A percentile compares a stretch with the other conserved stretches of the same genome.
These are phyloP conservation scores for Phytopythium vexans DNA, from an alignment of 352 stramenopile genomes.

Conservation along the genomic window DNA sequence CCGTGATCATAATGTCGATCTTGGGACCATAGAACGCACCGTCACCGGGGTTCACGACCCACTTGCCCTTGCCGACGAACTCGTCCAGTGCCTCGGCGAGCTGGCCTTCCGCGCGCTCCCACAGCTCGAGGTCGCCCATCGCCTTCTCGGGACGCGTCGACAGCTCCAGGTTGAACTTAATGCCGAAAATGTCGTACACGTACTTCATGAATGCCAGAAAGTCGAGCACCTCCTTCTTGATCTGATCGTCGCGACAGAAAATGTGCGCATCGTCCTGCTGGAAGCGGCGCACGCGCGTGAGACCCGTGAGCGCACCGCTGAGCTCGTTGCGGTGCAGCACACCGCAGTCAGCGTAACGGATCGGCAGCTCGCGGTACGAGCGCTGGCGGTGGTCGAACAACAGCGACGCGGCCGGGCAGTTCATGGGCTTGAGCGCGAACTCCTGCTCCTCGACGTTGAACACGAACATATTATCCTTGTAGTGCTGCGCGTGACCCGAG, in stretches of 20 bases:
- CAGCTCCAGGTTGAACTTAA: slow-evolving; percentile 97
- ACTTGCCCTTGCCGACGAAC: slow-evolving; percentile 94
- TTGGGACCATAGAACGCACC: slow-evolving; percentile 99
- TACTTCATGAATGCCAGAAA: slow-evolving; percentile 97
- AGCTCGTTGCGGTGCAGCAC: slow-evolving; percentile 97
- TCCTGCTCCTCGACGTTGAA: slow-evolving; percentile 96
- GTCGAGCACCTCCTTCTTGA: slow-evolving; percentile 83
- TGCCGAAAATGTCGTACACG: slow-evolving; percentile 98
- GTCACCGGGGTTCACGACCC: slow-evolving; percentile 96
- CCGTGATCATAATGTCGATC: slow-evolving; percentile 98
- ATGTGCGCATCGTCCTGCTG: slow-evolving; percentile 99
- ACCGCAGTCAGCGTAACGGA: slow-evolving; percentile 97
- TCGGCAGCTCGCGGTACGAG: slow-evolving; percentile 96
- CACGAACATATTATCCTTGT: slow-evolving; percentile 99
- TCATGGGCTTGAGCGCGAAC: slow-evolving; percentile 99
- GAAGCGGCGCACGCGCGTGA: slow-evolving; percentile 96
- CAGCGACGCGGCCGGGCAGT: slow-evolving; percentile 98
- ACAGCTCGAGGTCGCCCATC: slow-evolving; percentile 92
- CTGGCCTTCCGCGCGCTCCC: slow-evolving; percentile 77
- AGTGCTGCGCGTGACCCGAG: slow-evolving; percentile 96
- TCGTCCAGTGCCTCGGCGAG: slow-evolving; percentile 92
- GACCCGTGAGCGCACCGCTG: slow-evolving; percentile 93
- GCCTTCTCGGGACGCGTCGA: slow-evolving; percentile 97
- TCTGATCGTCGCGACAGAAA: slow-evolving; percentile 96
- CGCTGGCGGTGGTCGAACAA: slow-evolving; percentile 94